A percentile compares a stretch with the other conserved stretches of the same genome.
These are phyloP conservation scores for Parafenestella ontariensis DNA, from an alignment of 2,329 filamentous ascomycete species.

Conservation along the genomic window DNA sequence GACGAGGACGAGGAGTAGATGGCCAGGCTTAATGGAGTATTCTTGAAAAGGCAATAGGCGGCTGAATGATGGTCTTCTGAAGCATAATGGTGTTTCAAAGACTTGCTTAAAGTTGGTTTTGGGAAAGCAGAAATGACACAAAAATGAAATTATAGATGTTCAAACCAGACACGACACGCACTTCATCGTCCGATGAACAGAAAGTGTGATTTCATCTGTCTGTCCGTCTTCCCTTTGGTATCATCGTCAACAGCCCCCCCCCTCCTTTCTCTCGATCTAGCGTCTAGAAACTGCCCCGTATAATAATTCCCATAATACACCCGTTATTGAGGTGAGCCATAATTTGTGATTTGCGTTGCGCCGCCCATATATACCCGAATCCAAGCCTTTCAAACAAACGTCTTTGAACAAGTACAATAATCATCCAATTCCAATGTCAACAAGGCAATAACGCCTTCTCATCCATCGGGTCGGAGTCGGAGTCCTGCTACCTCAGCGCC, in stretches of 20 bases:
- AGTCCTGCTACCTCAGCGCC: conserved; percentile 11
- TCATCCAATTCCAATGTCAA: background rate
- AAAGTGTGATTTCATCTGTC: too few relatives aligned
- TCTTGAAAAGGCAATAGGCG: background rate
- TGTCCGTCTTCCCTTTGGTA: too few relatives aligned
- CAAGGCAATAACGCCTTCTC: background rate
- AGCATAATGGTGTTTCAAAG: background rate
- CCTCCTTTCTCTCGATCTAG: background rate
- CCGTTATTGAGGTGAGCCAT: background rate
- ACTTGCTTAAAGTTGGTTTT: background rate
- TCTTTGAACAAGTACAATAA: background rate
- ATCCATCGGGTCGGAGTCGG: background rate
- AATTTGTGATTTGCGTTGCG: conserved; percentile 4
- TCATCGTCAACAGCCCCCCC: too few relatives aligned
- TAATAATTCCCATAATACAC: background rate
- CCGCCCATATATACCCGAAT: conserved; percentile 17
- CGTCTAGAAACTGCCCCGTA: background rate
- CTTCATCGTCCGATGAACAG: too few relatives aligned
- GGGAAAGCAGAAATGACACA: too few relatives aligned
- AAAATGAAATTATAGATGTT: too few relatives aligned
- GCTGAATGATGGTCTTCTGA: background rate
- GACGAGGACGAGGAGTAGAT: conserved; percentile 15
- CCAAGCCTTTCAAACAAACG: background rate
- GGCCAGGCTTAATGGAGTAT: background rate
- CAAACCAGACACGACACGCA: too few relatives aligned